These are phyloP conservation scores for Claviceps sp. DNA, from an alignment of 2,329 filamentous ascomycete species.

Conservation along the genomic window DNA sequence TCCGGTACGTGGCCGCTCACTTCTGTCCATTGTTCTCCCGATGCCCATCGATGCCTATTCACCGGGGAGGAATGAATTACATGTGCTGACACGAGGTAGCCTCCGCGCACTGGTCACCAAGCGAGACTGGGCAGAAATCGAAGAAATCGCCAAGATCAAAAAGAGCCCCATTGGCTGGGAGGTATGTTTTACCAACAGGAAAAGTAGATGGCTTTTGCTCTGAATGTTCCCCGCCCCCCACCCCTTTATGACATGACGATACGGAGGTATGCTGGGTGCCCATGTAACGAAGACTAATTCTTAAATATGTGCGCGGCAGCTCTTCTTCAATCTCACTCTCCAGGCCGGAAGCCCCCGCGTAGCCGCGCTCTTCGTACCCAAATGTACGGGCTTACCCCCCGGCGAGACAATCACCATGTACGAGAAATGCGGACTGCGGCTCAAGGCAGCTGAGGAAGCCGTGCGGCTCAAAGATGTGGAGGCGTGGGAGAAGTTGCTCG, in stretches of 20 bases:
- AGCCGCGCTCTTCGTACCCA: constrained; percentile 72
- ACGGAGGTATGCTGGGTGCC: not conserved
- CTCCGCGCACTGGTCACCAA: constrained; percentile 80
- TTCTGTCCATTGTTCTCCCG: not conserved
- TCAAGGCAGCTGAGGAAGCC: constrained; percentile 85
- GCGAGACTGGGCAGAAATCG: constrained; percentile 83
- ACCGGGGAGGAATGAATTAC: no score
- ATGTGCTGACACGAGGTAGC: constrained; percentile 23
- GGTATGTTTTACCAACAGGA: constrained; percentile 35
- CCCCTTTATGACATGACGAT: not conserved
- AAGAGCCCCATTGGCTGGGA: constrained; percentile 96
- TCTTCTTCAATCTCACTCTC: constrained; percentile 82
- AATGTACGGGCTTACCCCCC: constrained; percentile 60
- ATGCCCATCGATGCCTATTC: no score
- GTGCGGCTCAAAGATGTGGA: constrained; percentile 66
- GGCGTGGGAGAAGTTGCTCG: constrained; percentile 58
- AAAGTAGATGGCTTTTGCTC: not conserved
- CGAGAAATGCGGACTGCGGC: constrained; percentile 83
- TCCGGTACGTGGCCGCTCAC: constrained; percentile 32
- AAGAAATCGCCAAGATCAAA: constrained; percentile 64
- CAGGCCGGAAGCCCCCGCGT: constrained; percentile 82
- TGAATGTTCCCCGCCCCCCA: not conserved
- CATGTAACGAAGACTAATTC: not conserved
- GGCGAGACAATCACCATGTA: constrained; percentile 79
- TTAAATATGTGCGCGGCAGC: constrained; percentile 29